A percentile compares a stretch with the other conserved stretches of the same genome.
These are phyloP conservation scores for Sporothrix globosa DNA, from an alignment of 2,329 filamentous ascomycete species.

Conservation along the genomic window DNA sequence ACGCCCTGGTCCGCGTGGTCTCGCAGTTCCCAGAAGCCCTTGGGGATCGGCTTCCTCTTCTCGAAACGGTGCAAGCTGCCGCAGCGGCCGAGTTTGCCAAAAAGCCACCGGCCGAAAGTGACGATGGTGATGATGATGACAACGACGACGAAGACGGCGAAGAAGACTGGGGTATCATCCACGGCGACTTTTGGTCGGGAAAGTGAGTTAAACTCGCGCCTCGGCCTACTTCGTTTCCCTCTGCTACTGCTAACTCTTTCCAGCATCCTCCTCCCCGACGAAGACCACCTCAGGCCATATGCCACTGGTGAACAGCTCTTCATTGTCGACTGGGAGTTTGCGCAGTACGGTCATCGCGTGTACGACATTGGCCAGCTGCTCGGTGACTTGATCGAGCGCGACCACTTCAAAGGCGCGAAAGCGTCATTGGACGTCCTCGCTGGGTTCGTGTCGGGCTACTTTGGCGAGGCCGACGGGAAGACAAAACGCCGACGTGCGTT, in stretches of 20 bases:
- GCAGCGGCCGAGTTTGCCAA: slow-evolving; percentile 2
- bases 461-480: not conserved
- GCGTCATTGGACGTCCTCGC: slow-evolving; percentile 7
- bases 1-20: slow-evolving; percentile 42
- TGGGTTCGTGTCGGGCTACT: slow-evolving; percentile 2
- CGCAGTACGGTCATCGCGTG: slow-evolving; percentile 46
- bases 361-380: slow-evolving; percentile 50
- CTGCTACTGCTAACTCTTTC: not conserved
- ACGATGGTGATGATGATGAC: not conserved
- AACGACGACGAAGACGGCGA: no score
- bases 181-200: slow-evolving; percentile 17
- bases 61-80: not conserved
- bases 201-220: not conserved
- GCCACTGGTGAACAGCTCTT: slow-evolving; percentile 40
- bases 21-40: slow-evolving; percentile 37
- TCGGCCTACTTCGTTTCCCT: not conserved
- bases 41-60: not conserved
- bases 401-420: not conserved
- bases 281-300: not conserved
- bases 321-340: slow-evolving; percentile 51
- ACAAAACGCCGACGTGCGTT: not conserved
- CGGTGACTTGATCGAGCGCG: slow-evolving; percentile 45
- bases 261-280: slow-evolving; percentile 7
- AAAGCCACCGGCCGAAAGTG: not conserved
- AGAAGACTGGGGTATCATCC: slow-evolving; percentile 3